Base-by-base conservation (phyloP, 805 yeast species). In the Jamesozyma piceae region DNA sequence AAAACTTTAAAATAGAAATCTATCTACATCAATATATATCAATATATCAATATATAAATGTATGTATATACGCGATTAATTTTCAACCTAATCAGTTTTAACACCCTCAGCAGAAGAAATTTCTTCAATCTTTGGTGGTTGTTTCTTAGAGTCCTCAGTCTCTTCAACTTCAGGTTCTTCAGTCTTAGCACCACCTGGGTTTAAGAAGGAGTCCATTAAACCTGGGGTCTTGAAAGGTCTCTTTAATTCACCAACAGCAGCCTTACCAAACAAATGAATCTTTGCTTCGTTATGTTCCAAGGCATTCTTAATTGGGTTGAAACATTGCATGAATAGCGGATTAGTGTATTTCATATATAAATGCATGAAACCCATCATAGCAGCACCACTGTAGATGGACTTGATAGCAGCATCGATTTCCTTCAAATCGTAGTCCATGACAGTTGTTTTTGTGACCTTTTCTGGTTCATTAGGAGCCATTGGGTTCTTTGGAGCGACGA, bases 311-410 rank as follows among this genome's bases (percentile, higher is more conserved):
- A 92, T 71, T 42, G 96, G 90, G 43, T 92, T 77, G 54, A 92
- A 75, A 51, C 88, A 79, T 72, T 90, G 97, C 88, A 90, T 83
- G 55, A 92, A 78, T 62, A 90, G 75, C 44, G 98, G 98, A 70
- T 92, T 88, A 65, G 97, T 88, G 75, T 86, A 90, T 70, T 88
- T 85, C 94, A 92, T 80, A 79, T 90, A 90, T 51, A 90, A 60
- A 68, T 90, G 98, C 97, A 92, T 89, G 80, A 90, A 84, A 22
- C 82, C 95, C 88, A 92, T 88, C 95, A 92, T 89, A 58, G 95
- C 96, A 54, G 87, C 64, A 50, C 95, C 85, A 50, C 92, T 84
- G 74, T 80, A 80, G 52, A 88, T 77, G 50, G 92, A 77, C 68
- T 83, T 86, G 66, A 89, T 75, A 48, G 88, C 81, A 41, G 76